Conservation (phyloP, 805 yeast species). For the Yarrowia sp. region DNA sequence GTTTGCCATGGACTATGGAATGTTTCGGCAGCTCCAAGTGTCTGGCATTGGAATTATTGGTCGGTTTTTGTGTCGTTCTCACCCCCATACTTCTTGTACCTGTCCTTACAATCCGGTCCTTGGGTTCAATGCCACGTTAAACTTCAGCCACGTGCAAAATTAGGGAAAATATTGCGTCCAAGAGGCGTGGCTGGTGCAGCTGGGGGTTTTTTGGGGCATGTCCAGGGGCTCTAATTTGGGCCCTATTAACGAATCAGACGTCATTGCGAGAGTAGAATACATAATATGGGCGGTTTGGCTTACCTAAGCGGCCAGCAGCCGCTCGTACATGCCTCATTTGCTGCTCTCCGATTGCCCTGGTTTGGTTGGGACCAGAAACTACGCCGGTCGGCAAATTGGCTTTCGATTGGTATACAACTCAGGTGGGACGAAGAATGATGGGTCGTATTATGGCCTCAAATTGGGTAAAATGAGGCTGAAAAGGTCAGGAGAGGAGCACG, state of each 20-base stretch:
- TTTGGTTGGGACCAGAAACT: background rate
- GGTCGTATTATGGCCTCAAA: background rate
- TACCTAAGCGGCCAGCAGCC: background rate
- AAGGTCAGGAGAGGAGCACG: background rate
- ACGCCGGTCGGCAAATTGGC: background rate
- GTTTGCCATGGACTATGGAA: background rate
- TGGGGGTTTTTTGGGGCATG: background rate
- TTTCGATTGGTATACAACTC: background rate
- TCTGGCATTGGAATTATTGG: background rate
- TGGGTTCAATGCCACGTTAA: slow-evolving; percentile 23
- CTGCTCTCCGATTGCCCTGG: background rate
- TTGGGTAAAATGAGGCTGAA: background rate
- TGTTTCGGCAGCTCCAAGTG: background rate
- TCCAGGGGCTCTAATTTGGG: background rate
- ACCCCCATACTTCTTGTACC: background rate
- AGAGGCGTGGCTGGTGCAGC: slow-evolving; percentile 11
- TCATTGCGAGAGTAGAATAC: background rate
- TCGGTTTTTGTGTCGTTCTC: background rate
- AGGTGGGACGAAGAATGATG: background rate
- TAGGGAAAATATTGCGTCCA: background rate
- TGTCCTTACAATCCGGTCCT: background rate
- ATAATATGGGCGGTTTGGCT: background rate
- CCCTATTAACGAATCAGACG: background rate
- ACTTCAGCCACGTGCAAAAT: slow-evolving; percentile 21
- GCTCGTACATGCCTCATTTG: background rate